Conservation (phyloP, 768 basidiomycete genomes). For the Amanita muscaria region DNA sequence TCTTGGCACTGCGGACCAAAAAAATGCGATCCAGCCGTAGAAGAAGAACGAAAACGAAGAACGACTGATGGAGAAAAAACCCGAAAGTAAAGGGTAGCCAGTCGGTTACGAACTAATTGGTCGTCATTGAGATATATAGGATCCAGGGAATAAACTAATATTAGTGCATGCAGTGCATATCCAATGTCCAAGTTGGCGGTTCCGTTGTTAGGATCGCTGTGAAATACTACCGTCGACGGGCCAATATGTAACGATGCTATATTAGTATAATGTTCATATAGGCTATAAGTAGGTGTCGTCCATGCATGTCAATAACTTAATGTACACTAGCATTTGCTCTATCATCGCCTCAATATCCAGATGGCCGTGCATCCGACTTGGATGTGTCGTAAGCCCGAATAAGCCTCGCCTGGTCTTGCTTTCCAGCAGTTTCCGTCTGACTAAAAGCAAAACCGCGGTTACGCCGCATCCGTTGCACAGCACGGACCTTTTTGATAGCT, state of each 20-base stretch:
- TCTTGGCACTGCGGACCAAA: not conserved
- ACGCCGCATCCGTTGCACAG: constrained; percentile 92
- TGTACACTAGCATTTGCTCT: not conserved
- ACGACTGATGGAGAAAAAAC: not conserved
- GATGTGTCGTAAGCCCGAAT: constrained; percentile 87
- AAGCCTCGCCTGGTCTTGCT: constrained; percentile 80
- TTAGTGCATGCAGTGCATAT: too few relatives aligned
- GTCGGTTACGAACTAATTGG: too few relatives aligned
- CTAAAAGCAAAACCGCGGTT: constrained; percentile 98
- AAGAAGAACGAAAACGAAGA: not conserved
- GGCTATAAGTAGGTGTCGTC: not conserved
- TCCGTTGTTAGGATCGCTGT: too few relatives aligned
- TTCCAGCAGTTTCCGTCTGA: constrained; percentile 81
- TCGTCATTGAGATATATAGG: too few relatives aligned
- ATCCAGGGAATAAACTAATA: too few relatives aligned
- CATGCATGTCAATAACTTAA: constrained; percentile 3
- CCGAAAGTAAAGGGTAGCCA: too few relatives aligned
- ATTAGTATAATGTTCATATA: too few relatives aligned
- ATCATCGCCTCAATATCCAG: constrained; percentile 48
- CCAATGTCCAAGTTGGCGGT: too few relatives aligned
- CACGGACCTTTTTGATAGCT: constrained; percentile 99
- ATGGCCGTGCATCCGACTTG: constrained; percentile 59
- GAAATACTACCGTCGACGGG: too few relatives aligned
- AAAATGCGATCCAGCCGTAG: not conserved
- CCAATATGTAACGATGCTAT: not conserved